A percentile compares a stretch with the other conserved stretches of the same genome.
phyloP scores from a whole-genome alignment of 257 asterid genomes.

The Solanum chmielewskii region DNA sequence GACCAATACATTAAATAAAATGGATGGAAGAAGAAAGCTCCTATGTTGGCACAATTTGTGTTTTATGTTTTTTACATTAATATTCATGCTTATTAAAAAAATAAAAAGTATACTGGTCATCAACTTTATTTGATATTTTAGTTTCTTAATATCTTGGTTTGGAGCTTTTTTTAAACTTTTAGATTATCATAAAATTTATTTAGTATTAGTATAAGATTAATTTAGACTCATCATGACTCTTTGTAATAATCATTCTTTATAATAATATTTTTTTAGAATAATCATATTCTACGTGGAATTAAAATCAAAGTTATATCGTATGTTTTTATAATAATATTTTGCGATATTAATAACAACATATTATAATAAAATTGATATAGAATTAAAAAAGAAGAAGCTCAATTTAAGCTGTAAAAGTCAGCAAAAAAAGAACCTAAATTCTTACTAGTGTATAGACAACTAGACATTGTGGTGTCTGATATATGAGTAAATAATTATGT shows the following conservation, averaged over 20 bases:
- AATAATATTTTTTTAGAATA: background rate
- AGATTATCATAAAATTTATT: background rate
- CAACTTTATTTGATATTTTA: background rate
- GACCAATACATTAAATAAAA: background rate
- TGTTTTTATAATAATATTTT: background rate
- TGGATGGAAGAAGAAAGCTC: background rate
- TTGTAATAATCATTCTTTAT: background rate
- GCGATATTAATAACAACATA: background rate
- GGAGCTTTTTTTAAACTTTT: background rate
- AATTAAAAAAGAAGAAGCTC: background rate
- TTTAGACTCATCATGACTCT: background rate
- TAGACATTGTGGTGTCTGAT: background rate
- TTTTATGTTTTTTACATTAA: background rate
- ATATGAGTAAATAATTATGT: background rate
- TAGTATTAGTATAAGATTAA: background rate
- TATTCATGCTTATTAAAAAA: background rate
- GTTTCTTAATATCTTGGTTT: background rate
- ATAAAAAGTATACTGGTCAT: background rate
- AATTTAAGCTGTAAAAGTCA: slow-evolving; percentile 9
- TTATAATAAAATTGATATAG: background rate
- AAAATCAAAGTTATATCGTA: background rate
- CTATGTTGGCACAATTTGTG: background rate
- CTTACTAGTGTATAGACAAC: background rate
- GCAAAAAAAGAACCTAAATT: background rate
- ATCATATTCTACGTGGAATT: background rate